A percentile compares a stretch with the other conserved stretches of the same genome.
These are phyloP conservation scores for Albophoma yamanashiensis DNA, from an alignment of 2,329 filamentous ascomycete species.

Conservation along the genomic window DNA sequence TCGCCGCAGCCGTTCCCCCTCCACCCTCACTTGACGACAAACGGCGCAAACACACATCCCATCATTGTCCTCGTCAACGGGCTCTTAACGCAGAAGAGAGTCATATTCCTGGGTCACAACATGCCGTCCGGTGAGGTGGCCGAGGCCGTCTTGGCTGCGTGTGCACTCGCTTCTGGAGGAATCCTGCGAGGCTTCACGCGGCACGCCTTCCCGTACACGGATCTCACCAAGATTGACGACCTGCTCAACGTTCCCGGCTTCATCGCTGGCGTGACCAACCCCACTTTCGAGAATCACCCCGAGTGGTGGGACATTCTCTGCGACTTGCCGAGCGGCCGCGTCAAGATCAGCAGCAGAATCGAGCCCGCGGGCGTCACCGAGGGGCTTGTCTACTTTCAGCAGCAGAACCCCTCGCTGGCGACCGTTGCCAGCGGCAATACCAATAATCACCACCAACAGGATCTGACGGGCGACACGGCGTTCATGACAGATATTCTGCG, in stretches of 20 bases:
- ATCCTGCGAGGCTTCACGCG: conserved; percentile 89
- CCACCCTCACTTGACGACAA: conserved; percentile 89
- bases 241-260: conserved; percentile 93
- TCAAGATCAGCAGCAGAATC: conserved; percentile 88
- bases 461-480: conserved; percentile 74
- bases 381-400: conserved; percentile 77
- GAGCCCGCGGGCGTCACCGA: conserved; percentile 75
- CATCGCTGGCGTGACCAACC: conserved; percentile 95
- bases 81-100: conserved; percentile 87
- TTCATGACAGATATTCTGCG: conserved; percentile 83
- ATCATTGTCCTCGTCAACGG: conserved; percentile 93
- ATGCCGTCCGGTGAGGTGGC: conserved; percentile 92
- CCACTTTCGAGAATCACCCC: conserved; percentile 85
- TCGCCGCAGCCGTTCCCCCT: conserved; percentile 74
- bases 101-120: conserved; percentile 93
- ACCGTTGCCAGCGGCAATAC: conserved; percentile 32
- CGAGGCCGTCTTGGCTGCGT: conserved; percentile 95
- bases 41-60: conserved; percentile 80
- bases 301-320: conserved; percentile 99
- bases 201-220: conserved; percentile 95
- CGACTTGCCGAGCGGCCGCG: conserved; percentile 80
- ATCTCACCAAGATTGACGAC: conserved; percentile 95
- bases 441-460: conserved; percentile 35
- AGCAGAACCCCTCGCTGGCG: conserved; percentile 54
- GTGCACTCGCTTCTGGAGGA: conserved; percentile 84